Evolutionary conservation across 805 yeast genomes (phyloP).

Genomic region (Yarrowia phangngaensis): DNA sequence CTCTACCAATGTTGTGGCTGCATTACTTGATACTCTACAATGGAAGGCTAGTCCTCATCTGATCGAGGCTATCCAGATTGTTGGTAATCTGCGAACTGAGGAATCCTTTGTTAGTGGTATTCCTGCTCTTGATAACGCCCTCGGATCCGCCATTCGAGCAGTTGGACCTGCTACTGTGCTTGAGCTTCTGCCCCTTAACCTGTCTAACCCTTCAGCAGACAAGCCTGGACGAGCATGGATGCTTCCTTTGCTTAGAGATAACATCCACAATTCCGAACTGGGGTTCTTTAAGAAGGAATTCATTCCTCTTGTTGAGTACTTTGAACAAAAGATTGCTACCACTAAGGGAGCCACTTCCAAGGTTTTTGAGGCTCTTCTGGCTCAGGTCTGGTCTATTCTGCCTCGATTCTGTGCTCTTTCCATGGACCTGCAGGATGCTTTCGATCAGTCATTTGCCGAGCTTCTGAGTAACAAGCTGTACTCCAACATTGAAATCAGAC

Average conservation of each 20-base stretch:
- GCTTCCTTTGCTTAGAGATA: constrained; percentile 84
- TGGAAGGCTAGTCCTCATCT: constrained; percentile 68
- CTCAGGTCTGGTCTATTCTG: constrained; percentile 87
- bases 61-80: constrained; percentile 57
- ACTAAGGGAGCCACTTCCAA: constrained; percentile 53
- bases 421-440: constrained; percentile 58
- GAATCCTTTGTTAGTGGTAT: constrained; percentile 64
- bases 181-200: constrained; percentile 70
- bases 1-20: constrained; percentile 62
- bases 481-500: constrained; percentile 69
- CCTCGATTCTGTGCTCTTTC: constrained; percentile 90
- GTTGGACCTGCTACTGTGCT: constrained; percentile 86
- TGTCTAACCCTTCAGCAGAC: constrained; percentile 49
- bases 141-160: constrained; percentile 71
- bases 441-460: constrained; percentile 75
- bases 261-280: constrained; percentile 67
- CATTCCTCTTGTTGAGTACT: constrained; percentile 53
- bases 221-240: constrained; percentile 93
- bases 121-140: constrained; percentile 72
- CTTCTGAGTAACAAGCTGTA: constrained; percentile 69
- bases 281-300: constrained; percentile 59
- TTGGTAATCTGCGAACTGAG: constrained; percentile 83
- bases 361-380: constrained; percentile 77
- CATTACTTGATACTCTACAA: constrained; percentile 60
- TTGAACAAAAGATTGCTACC: constrained; percentile 33